Base-by-base conservation (phyloP, 768 basidiomycete species). In the Suillus fuscotomentosus region DNA sequence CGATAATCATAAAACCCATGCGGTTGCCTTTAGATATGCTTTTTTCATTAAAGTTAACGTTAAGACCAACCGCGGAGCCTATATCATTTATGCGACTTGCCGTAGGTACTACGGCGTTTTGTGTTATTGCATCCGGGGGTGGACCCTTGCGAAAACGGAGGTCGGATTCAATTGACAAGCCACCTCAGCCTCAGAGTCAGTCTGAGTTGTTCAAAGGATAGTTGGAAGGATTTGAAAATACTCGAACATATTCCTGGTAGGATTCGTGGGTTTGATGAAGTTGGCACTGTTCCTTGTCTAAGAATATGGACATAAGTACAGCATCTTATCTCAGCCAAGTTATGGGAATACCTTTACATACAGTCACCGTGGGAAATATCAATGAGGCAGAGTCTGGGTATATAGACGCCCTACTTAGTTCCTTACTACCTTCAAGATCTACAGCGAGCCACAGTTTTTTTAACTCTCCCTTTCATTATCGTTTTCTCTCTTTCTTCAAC, bases 381-480 rank as follows among this genome's bases (percentile, higher is more conserved):
- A 54, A 2, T 24, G 39, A 20, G 56, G 56, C 56, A 41, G 36
- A n/a, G 55, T 39, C 55, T 6, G 50, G 27, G 10, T 51, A 54
- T 54, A 54, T 54, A 54, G 53, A 34, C 53, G 53, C 53, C 51
- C 17, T 34, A 59, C 39, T 41, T 27, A 27, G 39, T 56, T 56
- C 36, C 36, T 56, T 56, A 54, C 53, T 56, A 56, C 54, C 54
- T 38, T 38, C 36, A 54, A n/a, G 50, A 59, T 41, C 39, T 24
- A 59, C 38, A 41, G 2, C 62, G 50, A 47, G 24, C 36, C 43
- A 59, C 53, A 27, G n/a, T 43, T 50, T 27, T 31, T 57, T 48
- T 56, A 15, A 38, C 27, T n/a, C 41, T 60, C 41, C 42, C 39
- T n/a, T 55, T 60, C 65, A 45, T 63, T 64, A 31, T 53, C 36